These are phyloP conservation scores for Malassezia psittaci DNA, from an alignment of 1,284 basidiomycete species.

Conservation along the genomic window DNA sequence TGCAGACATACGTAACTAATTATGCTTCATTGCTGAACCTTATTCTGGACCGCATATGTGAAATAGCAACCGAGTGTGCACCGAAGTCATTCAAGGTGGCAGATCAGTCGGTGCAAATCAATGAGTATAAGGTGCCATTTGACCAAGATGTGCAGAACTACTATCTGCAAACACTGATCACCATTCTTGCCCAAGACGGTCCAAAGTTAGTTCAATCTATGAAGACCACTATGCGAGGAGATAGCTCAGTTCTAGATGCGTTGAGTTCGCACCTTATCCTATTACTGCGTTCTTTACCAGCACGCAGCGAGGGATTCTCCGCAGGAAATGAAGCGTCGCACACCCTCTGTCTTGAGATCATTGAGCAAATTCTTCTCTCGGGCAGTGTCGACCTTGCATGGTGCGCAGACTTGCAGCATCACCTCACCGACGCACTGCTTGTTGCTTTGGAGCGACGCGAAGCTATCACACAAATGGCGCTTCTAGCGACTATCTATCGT, in stretches of 20 bases:
- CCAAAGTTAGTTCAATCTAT: slow-evolving; percentile 53
- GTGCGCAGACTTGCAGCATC: slow-evolving; percentile 55
- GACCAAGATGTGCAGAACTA: slow-evolving; percentile 62
- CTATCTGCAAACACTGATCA: slow-evolving; percentile 64
- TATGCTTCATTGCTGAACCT: slow-evolving; percentile 33
- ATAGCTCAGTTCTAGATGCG: slow-evolving; percentile 11
- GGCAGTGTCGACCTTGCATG: slow-evolving; percentile 57
- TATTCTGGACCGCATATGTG: slow-evolving; percentile 14
- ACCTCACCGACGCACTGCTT: slow-evolving; percentile 66
- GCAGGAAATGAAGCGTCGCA: slow-evolving; percentile 52
- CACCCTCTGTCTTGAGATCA: slow-evolving; percentile 63
- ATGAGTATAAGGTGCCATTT: slow-evolving; percentile 61
- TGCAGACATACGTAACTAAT: slow-evolving; percentile 27
- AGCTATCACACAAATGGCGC: slow-evolving; percentile 56
- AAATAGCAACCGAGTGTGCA: neutral
- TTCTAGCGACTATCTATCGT: slow-evolving; percentile 68
- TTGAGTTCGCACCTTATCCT: slow-evolving; percentile 20
- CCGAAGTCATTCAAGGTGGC: neutral
- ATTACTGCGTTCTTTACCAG: slow-evolving; percentile 18
- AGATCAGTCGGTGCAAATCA: neutral
- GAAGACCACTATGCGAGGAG: neutral
- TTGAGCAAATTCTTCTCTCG: slow-evolving; percentile 59
- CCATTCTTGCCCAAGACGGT: slow-evolving; percentile 73
- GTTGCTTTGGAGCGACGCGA: slow-evolving; percentile 56
- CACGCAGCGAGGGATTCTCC: neutral